Evolutionary conservation across 208 protist genomes (phyloP), one percentile per base, ranked within the genome.

Genomic region (Acanthamoeba royreba): DNA sequence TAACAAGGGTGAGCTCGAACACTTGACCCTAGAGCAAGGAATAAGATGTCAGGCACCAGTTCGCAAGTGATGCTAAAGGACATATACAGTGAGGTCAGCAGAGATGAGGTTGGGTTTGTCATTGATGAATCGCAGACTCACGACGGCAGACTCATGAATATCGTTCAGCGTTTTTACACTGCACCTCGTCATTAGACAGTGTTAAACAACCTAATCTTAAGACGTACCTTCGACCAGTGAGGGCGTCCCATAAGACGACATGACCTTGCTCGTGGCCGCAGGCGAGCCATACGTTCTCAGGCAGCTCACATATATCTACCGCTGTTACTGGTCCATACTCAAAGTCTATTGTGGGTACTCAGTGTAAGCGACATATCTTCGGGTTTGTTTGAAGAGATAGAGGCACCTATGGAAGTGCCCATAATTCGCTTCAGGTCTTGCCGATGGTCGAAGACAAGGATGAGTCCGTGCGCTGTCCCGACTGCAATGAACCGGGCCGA

Each of bases 401-500:
- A 35, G 22, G 28, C 22, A 92, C 86, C 86, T 11, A 74, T 92
- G 86, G 86, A 69, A 22, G 86, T 92, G 49, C 86, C 86, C 49
- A 92, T 66, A n/a, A 92, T 92, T 33, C 86, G 52, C 46, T 77
- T 69, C 35, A 92, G 86, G 42, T 92, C 86, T 77, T 92, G 86
- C 2, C 35, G 61, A 43, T 92, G 86, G 42, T 92, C 86, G 25
- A 92, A 92, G 7, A 92, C 17, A 31, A 92, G 61, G 25, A 92
- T 74, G 22, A 92, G 38, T 1, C 86, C 86, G n/a, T 92, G 86
- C 11, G 86, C 86, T 31, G 86, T 92, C 4, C 86, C 86, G 25
- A 92, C 42, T 4, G 86, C 86, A n/a, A 92, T 92, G 40, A 40
- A 77, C 8, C 86, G 52, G 3, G 2, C 58, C 15, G 86, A 92